Evolutionary conservation across 352 stramenopile genomes (phyloP).

Genomic region (Phytophthora pisi): DNA sequence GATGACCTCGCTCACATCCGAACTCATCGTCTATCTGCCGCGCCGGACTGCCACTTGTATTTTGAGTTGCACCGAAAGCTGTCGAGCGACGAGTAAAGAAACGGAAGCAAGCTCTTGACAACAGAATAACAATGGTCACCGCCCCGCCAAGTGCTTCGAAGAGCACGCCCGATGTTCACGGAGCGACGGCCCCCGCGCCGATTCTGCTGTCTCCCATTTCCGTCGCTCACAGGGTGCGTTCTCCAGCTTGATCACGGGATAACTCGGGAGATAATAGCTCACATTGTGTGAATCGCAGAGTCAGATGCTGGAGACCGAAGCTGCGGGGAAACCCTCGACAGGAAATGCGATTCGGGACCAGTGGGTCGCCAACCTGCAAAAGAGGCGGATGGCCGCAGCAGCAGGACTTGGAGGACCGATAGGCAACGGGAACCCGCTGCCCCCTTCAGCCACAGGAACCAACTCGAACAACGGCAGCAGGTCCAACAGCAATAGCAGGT

Average conservation of each 20-base stretch:
- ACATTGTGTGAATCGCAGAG: constrained; percentile 25
- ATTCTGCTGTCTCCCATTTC: constrained; percentile 63
- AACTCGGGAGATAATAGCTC: constrained; percentile 6
- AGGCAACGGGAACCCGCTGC: constrained; percentile 34
- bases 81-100: constrained; percentile 9
- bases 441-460: constrained; percentile 7
- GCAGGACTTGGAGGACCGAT: constrained; percentile 28
- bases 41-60: constrained; percentile 1
- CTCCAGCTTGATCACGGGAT: not conserved
- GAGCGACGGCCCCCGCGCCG: constrained; percentile 16
- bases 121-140: constrained; percentile 34
- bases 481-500: constrained; percentile 19
- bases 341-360: constrained; percentile 80
- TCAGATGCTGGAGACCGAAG: constrained; percentile 38
- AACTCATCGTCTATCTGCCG: constrained; percentile 41
- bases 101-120: constrained; percentile 11
- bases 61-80: constrained; percentile 21
- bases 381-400: constrained; percentile 59
- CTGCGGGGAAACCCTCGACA: constrained; percentile 9
- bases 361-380: constrained; percentile 87
- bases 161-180: constrained; percentile 24
- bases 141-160: constrained; percentile 35
- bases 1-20: constrained; percentile 30
- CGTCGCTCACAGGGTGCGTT: constrained; percentile 52
- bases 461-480: not conserved